A percentile compares a stretch with the other conserved stretches of the same genome.
Conservation (phyloP, 768 basidiomycete genomes). For the Tulasnella sp. region DNA sequence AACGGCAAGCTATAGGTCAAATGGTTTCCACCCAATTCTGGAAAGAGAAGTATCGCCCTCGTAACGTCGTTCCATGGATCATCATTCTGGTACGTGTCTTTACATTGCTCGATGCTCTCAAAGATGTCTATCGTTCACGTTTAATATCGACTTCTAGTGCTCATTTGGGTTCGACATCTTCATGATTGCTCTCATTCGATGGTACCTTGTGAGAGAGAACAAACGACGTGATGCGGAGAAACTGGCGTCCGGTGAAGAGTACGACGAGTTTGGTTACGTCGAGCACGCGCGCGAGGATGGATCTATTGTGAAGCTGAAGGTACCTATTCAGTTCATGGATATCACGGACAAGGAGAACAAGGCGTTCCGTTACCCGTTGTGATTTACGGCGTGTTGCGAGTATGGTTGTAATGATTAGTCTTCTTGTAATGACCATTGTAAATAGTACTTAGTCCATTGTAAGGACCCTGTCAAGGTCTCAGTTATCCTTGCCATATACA, state of each 20-base stretch:
- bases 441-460: too few species aligned
- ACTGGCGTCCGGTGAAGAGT: not conserved
- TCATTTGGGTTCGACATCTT: constrained; percentile 1
- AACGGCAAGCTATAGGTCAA: not conserved
- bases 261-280: constrained; percentile 11
- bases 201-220: constrained; percentile 15
- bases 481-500: too few species aligned
- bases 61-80: constrained; percentile 14
- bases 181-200: constrained; percentile 7
- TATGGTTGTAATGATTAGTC: too few species aligned
- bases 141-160: not conserved
- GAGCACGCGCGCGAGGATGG: constrained; percentile 6
- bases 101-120: not conserved
- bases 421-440: too few species aligned
- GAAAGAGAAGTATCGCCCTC: constrained; percentile 13
- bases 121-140: too few species aligned
- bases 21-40: constrained; percentile 15
- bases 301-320: not conserved
- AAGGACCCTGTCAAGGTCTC: too few species aligned
- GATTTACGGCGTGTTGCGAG: too few species aligned
- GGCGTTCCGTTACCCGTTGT: constrained; percentile 9
- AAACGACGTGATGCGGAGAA: constrained; percentile 15
- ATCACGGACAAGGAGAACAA: constrained; percentile 9
- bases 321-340: constrained; percentile 10
- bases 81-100: constrained; percentile 5